A percentile compares a stretch with the other conserved stretches of the same genome.
Conservation (phyloP, 345 rosid genomes). For the Xanthoceras sorbifolium region DNA sequence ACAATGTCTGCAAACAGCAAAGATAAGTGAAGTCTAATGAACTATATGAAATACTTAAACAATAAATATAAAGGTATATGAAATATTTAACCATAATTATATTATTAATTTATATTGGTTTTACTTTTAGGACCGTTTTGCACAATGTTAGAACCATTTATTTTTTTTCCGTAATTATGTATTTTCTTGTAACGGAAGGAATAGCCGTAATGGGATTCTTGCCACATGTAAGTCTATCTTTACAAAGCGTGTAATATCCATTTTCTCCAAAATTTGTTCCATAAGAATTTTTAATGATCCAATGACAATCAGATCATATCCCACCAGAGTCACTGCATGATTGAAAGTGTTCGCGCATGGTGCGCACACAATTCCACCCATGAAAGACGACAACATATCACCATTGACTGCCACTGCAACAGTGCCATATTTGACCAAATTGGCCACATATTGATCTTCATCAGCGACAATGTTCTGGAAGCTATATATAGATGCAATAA, state of each 20-base stretch:
- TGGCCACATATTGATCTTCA: conserved; percentile 91
- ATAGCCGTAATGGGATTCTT: too few relatives aligned
- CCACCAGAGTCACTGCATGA: conserved; percentile 90
- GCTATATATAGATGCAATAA: conserved; percentile 72
- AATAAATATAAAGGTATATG: too few relatives aligned
- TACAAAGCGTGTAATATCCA: conserved; percentile 89
- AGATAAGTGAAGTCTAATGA: too few relatives aligned
- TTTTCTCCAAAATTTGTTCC: conserved; percentile 86
- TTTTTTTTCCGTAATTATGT: too few relatives aligned
- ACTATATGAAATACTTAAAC: too few relatives aligned
- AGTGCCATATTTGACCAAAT: conserved; percentile 73
- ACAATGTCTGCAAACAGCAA: too few relatives aligned
- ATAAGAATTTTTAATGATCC: conserved; percentile 98
- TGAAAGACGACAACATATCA: conserved; percentile 79
- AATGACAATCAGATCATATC: conserved; percentile 52
- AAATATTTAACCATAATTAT: too few relatives aligned
- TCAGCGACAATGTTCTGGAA: conserved; percentile 77
- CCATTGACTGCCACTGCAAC: conserved; percentile 88
- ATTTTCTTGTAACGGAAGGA: too few relatives aligned
- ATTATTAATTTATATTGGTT: too few relatives aligned
- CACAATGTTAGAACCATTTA: too few relatives aligned
- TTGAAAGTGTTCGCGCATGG: conserved; percentile 65
- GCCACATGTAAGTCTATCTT: conserved; percentile 26
- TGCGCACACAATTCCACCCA: conserved; percentile 85
- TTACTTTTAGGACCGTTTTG: too few relatives aligned